Base-by-base conservation (phyloP, 345 rosid genomes). In the Salix brachista region DNA sequence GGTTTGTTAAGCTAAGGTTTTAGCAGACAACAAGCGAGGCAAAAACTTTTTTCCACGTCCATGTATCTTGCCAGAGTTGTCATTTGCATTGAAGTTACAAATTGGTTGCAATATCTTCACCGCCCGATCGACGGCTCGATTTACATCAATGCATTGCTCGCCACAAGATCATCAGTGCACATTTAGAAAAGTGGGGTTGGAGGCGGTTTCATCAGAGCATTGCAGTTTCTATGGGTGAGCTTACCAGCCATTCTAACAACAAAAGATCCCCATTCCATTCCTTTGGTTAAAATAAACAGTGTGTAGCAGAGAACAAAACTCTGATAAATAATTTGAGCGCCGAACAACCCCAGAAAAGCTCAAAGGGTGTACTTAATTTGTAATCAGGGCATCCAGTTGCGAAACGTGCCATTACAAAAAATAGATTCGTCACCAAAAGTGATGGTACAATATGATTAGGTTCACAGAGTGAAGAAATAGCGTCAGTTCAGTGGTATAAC, bases 241-340 rank as follows among this genome's bases (percentile, higher is more conserved):
- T 41, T 12, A 41, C 14, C 44, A 41, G 12, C 44, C 44, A 41
- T 46, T 4, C 50, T 34, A 36, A 18, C 42, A 65, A 16, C 4
- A 18, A 65, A 34, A 1, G 12, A 18, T 65, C n/a, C 8, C 69
- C 8, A 25, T 34, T 28, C 39, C 26, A 30, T 54, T 23, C 44
- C 25, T 54, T 71, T 71, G 14, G 52, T 46, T 34, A 54, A 34
- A 72, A 72, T n/a, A 62, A 50, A 19, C 6, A 3, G 66, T 69
- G 56, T 69, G 67, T 70, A 61, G 62, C 79, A 61, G 72, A 54
- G 60, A 41, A 70, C 69, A 70, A 41, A 76, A 60, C 73, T 58
- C 54, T 36, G 36, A 67, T 60, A 58, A 64, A 21, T 72, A 34
- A 72, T 25, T 21, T 28, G 30, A 48, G 50, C 19, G 50, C 10